phyloP scores from a whole-genome alignment of 2,329 filamentous ascomycete species.

The Microsporum ferrugineum region DNA sequence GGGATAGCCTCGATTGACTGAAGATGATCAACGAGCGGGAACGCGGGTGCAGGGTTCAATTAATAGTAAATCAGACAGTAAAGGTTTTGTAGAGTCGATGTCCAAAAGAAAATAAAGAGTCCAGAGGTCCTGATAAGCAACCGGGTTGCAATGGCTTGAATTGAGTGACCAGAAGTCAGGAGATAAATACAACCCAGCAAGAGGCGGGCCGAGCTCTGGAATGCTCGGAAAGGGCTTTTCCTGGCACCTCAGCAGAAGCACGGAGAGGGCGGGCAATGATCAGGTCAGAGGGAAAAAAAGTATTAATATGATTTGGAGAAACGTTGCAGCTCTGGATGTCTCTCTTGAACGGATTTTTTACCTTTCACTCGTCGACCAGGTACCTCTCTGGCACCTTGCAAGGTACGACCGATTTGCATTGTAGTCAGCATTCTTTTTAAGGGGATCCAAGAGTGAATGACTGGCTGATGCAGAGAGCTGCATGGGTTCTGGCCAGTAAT shows the following conservation, averaged over 20 bases:
- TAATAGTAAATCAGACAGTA: conserved; percentile 1
- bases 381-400: conserved; percentile 4
- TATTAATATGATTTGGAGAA: conserved; percentile 5
- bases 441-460: conserved; percentile 4
- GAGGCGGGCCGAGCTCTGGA: not conserved
- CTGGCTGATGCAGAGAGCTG: conserved; percentile 3
- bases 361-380: conserved; percentile 1
- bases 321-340: conserved; percentile 2
- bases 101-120: not conserved
- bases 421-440: conserved; percentile 5
- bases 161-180: conserved; percentile 2
- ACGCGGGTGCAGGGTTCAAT: not conserved
- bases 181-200: not conserved
- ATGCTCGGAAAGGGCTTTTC: conserved; percentile 4
- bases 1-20: conserved; percentile 1
- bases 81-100: not conserved
- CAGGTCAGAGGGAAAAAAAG: not conserved
- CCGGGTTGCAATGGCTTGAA: not conserved
- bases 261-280: conserved; percentile 2
- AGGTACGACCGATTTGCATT: conserved; percentile 3
- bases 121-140: not conserved
- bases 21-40: conserved; percentile 3
- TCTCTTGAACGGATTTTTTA: not conserved
- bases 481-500: conserved; percentile 2
- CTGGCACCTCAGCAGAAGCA: conserved; percentile 2